Conservation (phyloP, 1,139 yeast genomes). For the Casaregolazyma suthepensis region DNA sequence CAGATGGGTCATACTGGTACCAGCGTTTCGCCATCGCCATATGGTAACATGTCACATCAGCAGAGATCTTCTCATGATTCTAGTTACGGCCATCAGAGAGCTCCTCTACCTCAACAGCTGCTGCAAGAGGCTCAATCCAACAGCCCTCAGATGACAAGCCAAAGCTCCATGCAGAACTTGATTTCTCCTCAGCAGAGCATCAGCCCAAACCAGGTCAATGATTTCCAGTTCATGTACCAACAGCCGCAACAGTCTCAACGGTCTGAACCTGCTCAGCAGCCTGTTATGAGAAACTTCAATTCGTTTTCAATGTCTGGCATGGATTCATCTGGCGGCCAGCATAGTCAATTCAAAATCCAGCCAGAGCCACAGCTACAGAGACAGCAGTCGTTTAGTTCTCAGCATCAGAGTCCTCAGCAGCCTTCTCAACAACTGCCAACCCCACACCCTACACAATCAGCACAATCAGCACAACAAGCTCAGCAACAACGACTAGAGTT, state of each 20-base stretch:
- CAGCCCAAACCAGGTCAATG: conserved; percentile 8
- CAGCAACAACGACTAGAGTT: conserved; percentile 12
- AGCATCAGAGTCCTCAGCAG: conserved; percentile 15
- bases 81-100: conserved; percentile 19
- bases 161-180: not conserved
- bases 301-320: conserved; percentile 2
- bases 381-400: conserved; percentile 15
- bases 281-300: conserved; percentile 2
- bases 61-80: conserved; percentile 11
- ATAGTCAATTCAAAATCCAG: conserved; percentile 2
- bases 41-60: conserved; percentile 8
- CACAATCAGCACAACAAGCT: conserved; percentile 13
- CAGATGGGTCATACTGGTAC: conserved; percentile 5
- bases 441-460: conserved; percentile 9
- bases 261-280: conserved; percentile 4
- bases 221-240: conserved; percentile 15
- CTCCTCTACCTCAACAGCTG: conserved; percentile 23
- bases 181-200: conserved; percentile 8
- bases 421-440: conserved; percentile 13
- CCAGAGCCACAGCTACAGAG: conserved; percentile 15
- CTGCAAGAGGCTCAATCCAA: conserved; percentile 22
- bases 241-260: conserved; percentile 11
- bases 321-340: conserved; percentile 5
- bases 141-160: conserved; percentile 5
- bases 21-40: conserved; percentile 10